Evolutionary conservation across 2,329 filamentous ascomycete species (phyloP).

Genomic region (Ceratocystis destructans): DNA sequence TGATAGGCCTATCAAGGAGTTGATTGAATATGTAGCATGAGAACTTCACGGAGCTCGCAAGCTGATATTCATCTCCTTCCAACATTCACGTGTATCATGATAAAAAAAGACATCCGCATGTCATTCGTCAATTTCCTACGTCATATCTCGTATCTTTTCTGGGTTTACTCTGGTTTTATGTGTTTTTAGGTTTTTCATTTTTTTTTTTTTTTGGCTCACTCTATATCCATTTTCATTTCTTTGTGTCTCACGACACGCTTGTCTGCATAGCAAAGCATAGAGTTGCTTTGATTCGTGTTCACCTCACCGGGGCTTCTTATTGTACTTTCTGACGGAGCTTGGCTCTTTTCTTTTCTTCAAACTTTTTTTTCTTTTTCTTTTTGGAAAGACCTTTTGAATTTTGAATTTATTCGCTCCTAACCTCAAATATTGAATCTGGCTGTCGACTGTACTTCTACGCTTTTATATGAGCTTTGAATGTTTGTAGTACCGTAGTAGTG

Average conservation of each 20-base stretch:
- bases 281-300: background rate
- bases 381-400: background rate
- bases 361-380: background rate
- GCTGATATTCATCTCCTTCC: background rate
- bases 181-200: background rate
- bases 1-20: background rate
- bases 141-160: background rate
- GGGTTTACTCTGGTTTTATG: background rate
- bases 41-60: background rate
- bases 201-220: background rate
- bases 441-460: no score
- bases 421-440: background rate
- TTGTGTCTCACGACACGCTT: background rate
- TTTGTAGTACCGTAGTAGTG: no score
- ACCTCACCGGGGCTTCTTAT: background rate
- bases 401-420: background rate
- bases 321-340: background rate
- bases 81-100: background rate
- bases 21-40: background rate
- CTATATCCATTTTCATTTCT: background rate
- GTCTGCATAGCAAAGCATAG: background rate
- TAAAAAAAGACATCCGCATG: background rate
- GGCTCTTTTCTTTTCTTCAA: background rate
- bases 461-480: no score
- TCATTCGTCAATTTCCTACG: background rate